Base-by-base conservation (phyloP, 805 yeast species). In the Saturnispora hagleri region DNA sequence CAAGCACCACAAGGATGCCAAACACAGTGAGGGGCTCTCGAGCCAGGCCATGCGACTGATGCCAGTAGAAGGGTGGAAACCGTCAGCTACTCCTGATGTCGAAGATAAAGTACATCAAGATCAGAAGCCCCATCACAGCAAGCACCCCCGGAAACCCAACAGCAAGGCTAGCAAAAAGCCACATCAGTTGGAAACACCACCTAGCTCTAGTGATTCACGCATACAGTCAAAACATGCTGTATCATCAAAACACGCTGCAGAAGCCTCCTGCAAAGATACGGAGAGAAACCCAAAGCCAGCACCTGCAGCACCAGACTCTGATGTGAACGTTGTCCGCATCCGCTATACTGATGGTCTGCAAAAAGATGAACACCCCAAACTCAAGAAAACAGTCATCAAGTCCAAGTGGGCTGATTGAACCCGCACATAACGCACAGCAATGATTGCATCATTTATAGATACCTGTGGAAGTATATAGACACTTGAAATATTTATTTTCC, bases 31-130 rank as follows among this genome's bases (percentile, higher is more conserved):
- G 20, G 48, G 46, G 12, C 15, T 44, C 17, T 46, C 51, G 2
- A 46, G 31, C 7, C 52, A 51, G 10, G 48, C 51, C 8, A 47
- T 44, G 22, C 27, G 50, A 31, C 34, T 53, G 34, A 48, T 51
- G 55, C 53, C 54, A 5, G 49, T 49, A 34, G 51, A 20, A 13
- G 55, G 52, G 17, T 43, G 53, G 52, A 46, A 48, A 31, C 33
- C 51, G 12, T 47, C 43, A 6, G 43, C 41, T 12, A 44, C 7
- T 26, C 28, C 28, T 26, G 28, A 48, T 15, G 51, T 48, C 9
- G 53, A 56, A 10, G 40, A 51, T 18, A 52, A 38, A 28, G 42
- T 38, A 38, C 15, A 17, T 5, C 26, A 38, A 15, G 42, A 38
- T 10, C 42, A 38, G 13, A 38, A 10, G 24, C 20, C 20, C 13